Conservation (phyloP, 768 basidiomycete species). For the Rhodocollybia butyracea region DNA sequence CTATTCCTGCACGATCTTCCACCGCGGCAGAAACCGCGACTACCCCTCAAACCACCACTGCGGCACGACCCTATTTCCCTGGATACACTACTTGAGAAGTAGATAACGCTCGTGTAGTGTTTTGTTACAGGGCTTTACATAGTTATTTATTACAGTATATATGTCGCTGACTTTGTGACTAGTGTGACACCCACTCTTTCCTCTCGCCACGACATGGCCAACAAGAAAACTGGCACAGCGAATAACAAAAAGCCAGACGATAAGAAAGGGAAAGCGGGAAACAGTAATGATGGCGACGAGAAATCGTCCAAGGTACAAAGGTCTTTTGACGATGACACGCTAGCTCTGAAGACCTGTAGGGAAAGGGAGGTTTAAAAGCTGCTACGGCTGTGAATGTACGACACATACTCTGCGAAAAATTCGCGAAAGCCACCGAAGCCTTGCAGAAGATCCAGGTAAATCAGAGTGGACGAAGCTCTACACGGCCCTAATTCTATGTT, state of each 20-base stretch:
- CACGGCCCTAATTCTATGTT: background rate
- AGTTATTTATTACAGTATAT: background rate
- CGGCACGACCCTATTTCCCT: background rate
- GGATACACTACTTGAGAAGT: background rate
- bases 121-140: too few species aligned
- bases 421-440: conserved; percentile 76
- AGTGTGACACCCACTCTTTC: background rate
- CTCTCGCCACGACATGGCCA: background rate
- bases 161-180: background rate
- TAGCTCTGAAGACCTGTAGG: background rate
- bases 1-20: background rate
- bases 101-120: too few species aligned
- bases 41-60: background rate
- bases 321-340: background rate
- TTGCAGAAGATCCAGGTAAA: conserved; percentile 75
- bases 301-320: conserved; percentile 36
- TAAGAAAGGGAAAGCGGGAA: conserved; percentile 38
- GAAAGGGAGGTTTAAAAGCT: conserved; percentile 55
- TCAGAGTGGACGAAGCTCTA: background rate
- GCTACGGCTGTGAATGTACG: conserved; percentile 84
- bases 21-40: background rate
- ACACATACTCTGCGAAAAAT: conserved; percentile 87
- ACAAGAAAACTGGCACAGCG: conserved; percentile 4
- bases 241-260: conserved; percentile 28
- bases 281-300: conserved; percentile 33